These are phyloP conservation scores for Carex parvula DNA, from an alignment of 176 grass and related monocot species.

Conservation along the genomic window DNA sequence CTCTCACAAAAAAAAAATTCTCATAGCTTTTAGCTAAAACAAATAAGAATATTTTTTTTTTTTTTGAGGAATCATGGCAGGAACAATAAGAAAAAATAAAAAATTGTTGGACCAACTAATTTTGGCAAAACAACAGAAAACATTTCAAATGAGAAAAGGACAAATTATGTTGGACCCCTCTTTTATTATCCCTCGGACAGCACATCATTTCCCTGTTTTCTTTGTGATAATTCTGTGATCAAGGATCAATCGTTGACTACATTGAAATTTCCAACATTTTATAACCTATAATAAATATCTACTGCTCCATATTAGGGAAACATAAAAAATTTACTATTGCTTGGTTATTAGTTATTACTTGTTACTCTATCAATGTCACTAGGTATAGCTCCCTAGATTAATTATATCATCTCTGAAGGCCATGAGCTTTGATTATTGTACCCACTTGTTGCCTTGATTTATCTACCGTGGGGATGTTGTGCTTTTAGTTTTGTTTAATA, in stretches of 20 bases:
- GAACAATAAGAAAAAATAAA: too few species aligned
- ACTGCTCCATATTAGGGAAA: background rate
- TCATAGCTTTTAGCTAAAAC: too few species aligned
- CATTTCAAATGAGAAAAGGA: too few species aligned
- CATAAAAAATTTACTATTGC: background rate
- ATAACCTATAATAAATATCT: background rate
- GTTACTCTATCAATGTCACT: background rate
- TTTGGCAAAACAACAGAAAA: too few species aligned
- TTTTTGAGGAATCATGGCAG: too few species aligned
- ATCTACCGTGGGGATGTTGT: background rate
- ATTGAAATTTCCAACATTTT: background rate
- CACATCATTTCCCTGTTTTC: background rate
- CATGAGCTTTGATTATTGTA: background rate
- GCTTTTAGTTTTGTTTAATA: background rate
- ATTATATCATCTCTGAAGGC: background rate
- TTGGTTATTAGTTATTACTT: background rate
- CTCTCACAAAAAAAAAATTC: too few species aligned
- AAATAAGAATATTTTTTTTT: too few species aligned
- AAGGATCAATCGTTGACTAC: background rate
- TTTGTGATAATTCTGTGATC: background rate
- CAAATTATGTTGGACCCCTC: too few species aligned
- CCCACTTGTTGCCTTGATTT: background rate
- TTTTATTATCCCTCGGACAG: background rate
- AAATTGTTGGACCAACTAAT: too few species aligned
- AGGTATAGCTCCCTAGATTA: background rate